phyloP scores from a whole-genome alignment of 257 asterid species.

The Perilla frutescens region DNA sequence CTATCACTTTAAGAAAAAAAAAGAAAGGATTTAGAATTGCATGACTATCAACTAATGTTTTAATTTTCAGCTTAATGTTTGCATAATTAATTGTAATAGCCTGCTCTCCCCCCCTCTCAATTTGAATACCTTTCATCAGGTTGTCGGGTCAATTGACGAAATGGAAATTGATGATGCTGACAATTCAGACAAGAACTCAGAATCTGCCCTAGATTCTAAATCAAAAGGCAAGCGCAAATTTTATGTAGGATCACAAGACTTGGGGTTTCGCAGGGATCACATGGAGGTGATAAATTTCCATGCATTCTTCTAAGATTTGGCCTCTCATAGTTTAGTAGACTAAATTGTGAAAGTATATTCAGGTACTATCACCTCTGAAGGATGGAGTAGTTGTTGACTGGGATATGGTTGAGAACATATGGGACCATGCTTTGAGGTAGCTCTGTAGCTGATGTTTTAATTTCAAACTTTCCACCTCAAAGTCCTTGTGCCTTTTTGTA shows the following conservation, averaged over 20 bases:
- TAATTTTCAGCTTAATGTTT: no score
- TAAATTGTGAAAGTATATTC: constrained; percentile 32
- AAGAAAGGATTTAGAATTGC: background rate
- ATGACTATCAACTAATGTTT: no score
- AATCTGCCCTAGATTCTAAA: constrained; percentile 66
- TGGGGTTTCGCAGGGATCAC: constrained; percentile 90
- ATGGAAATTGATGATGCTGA: constrained; percentile 86
- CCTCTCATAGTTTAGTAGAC: constrained; percentile 32
- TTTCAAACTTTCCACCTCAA: constrained; percentile 10
- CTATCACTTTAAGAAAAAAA: no score
- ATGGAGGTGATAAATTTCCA: constrained; percentile 72
- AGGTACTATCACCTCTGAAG: constrained; percentile 87
- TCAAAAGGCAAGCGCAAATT: constrained; percentile 76
- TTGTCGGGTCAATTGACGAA: constrained; percentile 88
- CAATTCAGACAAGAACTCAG: constrained; percentile 74
- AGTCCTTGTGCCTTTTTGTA: constrained; percentile 17
- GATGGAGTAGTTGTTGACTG: constrained; percentile 92
- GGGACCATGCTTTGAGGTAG: constrained; percentile 98
- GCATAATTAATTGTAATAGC: background rate
- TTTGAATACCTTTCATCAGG: constrained; percentile 48
- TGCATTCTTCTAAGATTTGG: constrained; percentile 23
- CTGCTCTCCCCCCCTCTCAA: background rate
- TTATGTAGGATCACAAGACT: constrained; percentile 91
- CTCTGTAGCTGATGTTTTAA: constrained; percentile 23
- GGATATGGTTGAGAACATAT: constrained; percentile 97